Evolutionary conservation across 2,329 filamentous ascomycete species (phyloP), one percentile per base, ranked within the genome.

Genomic region (Epichloe amarillans): DNA sequence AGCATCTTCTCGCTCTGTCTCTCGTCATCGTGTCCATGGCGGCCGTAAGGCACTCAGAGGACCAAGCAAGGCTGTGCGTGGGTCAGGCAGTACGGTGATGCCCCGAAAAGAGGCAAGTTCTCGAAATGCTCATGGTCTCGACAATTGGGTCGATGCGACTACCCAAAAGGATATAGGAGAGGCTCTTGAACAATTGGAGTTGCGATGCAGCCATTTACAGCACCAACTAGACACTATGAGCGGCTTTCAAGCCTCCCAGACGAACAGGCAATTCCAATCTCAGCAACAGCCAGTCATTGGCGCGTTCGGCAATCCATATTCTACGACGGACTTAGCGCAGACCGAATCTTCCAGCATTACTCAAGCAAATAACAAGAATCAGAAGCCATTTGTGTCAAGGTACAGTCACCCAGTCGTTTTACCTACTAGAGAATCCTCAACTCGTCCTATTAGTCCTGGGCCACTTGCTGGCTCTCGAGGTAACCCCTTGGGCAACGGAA

Each of bases 101-200:
- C 12, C 8, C 14, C 37, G 4, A 5, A 39, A n/a, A 19, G 46
- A 21, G n/a, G 23, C 38, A 19, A 23, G 17, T 23, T 17, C 5
- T 17, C 35, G 10, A 19, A 37, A 15, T 10, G 47, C 33, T n/a
- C 10, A 37, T 19, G 35, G 11, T 17, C 7, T n/a, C 40, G n/a
- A 15, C 12, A 46, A 40, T 15, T 21, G 36, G 5, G 12, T 1
- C 3, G 40, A 35, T 38, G 35, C 39, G 12, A 23, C 12, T 33
- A 23, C 7, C 15, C 48, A 50, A 46, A 33, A 45, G 26, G 48
- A 53, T 37, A 17, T 47, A 17, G 39, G 14, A 4, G 17, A 50
- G n/a, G 43, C 44, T n/a, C 35, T 53, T 47, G 44, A 44, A 8
- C 33, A 53, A 23, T 39, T 53, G 15, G 51, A 53, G 36, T 47